phyloP scores from a whole-genome alignment of 1,284 basidiomycete species.

The Calocybe gambosa region DNA sequence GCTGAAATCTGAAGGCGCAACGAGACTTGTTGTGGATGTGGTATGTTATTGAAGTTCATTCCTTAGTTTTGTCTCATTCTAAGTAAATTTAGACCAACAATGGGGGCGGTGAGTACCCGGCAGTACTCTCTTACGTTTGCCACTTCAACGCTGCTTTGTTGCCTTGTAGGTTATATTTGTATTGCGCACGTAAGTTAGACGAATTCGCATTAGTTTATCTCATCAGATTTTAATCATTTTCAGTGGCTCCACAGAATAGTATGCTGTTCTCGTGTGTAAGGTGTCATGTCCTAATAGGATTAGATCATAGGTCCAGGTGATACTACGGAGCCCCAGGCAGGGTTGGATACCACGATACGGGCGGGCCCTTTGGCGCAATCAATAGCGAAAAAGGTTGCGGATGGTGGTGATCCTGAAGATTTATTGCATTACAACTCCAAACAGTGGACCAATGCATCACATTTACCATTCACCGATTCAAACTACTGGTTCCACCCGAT shows the following conservation, averaged over 20 bases:
- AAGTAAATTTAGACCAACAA: conserved; percentile 42
- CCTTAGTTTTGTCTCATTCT: neutral
- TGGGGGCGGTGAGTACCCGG: conserved; percentile 40
- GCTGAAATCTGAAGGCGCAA: conserved; percentile 43
- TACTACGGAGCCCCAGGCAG: conserved; percentile 51
- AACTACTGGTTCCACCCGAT: conserved; percentile 42
- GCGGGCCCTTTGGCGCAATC: conserved; percentile 45
- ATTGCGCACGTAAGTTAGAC: conserved; percentile 49
- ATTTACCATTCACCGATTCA: conserved; percentile 35
- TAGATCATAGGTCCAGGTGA: conserved; percentile 49
- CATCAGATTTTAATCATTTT: neutral
- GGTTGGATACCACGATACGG: conserved; percentile 46
- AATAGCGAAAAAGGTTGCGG: conserved; percentile 40
- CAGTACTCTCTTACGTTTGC: neutral
- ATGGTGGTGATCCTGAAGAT: conserved; percentile 40
- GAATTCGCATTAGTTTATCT: conserved; percentile 35
- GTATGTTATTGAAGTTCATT: conserved; percentile 34
- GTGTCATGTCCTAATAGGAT: conserved; percentile 12
- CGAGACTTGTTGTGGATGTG: conserved; percentile 51
- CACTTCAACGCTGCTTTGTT: conserved; percentile 26
- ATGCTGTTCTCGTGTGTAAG: conserved; percentile 14
- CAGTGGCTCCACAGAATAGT: conserved; percentile 61
- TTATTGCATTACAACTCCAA: conserved; percentile 44
- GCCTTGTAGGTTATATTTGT: conserved; percentile 49
- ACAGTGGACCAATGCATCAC: conserved; percentile 46